These are phyloP conservation scores for Phytophthora pinifolia DNA, from an alignment of 352 stramenopile species.

Conservation along the genomic window DNA sequence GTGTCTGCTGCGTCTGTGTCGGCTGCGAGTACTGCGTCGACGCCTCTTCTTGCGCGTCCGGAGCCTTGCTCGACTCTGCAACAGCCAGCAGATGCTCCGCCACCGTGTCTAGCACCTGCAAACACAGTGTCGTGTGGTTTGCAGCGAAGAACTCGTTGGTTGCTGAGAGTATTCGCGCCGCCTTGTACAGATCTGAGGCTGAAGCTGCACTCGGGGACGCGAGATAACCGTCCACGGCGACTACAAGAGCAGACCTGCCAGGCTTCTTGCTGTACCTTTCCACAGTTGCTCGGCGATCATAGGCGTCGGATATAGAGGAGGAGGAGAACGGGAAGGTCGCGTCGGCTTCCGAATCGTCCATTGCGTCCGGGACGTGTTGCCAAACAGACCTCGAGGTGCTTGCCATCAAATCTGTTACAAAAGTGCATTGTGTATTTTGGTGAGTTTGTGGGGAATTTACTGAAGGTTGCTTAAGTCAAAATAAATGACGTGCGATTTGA, in stretches of 20 bases:
- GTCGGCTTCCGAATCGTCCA: constrained; percentile 50
- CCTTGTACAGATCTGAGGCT: constrained; percentile 42
- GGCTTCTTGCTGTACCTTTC: constrained; percentile 26
- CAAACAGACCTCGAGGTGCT: constrained; percentile 27
- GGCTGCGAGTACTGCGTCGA: constrained; percentile 33
- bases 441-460: no score
- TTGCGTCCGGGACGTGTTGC: constrained; percentile 39
- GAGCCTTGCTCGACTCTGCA: constrained; percentile 6
- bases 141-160: constrained; percentile 46
- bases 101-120: constrained; percentile 62
- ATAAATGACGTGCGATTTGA: no score
- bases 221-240: constrained; percentile 46
- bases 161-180: constrained; percentile 40
- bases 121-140: constrained; percentile 42
- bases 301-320: constrained; percentile 19
- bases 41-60: constrained; percentile 7
- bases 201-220: constrained; percentile 28
- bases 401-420: constrained; percentile 9
- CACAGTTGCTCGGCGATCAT: constrained; percentile 12
- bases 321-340: constrained; percentile 39
- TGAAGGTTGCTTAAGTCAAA: no score
- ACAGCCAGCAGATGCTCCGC: constrained; percentile 50
- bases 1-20: constrained; percentile 30
- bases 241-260: constrained; percentile 31
- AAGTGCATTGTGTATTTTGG: neutral